Evolutionary conservation across 257 asterid genomes (phyloP).

Genomic region (Petunia secreta): DNA sequence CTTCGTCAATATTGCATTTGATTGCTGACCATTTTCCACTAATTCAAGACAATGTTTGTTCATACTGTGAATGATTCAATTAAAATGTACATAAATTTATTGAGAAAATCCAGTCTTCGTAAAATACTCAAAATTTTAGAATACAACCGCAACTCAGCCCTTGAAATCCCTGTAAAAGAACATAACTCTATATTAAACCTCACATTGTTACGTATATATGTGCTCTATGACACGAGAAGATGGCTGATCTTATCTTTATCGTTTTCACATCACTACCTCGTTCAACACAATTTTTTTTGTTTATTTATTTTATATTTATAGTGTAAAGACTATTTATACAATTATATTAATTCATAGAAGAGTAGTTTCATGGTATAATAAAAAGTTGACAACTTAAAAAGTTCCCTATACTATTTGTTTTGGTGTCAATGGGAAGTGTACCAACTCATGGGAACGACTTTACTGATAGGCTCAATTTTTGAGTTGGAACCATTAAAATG

Average conservation of each 20-base stretch:
- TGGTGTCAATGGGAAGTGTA: too few relatives aligned
- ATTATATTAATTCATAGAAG: too few relatives aligned
- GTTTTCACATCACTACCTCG: not conserved
- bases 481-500: too few relatives aligned
- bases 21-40: not conserved
- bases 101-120: not conserved
- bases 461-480: too few relatives aligned
- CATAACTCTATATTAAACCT: not conserved
- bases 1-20: not conserved
- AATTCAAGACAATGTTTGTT: not conserved
- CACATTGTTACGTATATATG: not conserved
- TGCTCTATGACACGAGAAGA: too few relatives aligned
- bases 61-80: not conserved
- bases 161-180: not conserved
- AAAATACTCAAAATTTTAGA: not conserved
- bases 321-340: too few relatives aligned
- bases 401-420: too few relatives aligned
- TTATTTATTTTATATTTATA: too few relatives aligned
- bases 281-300: too few relatives aligned
- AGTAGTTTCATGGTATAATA: too few relatives aligned
- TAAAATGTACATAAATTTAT: not conserved
- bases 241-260: not conserved
- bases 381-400: too few relatives aligned
- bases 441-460: too few relatives aligned
- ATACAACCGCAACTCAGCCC: not conserved